phyloP scores from a whole-genome alignment of 2,329 filamentous ascomycete species.

The Colletotrichum kahawae region DNA sequence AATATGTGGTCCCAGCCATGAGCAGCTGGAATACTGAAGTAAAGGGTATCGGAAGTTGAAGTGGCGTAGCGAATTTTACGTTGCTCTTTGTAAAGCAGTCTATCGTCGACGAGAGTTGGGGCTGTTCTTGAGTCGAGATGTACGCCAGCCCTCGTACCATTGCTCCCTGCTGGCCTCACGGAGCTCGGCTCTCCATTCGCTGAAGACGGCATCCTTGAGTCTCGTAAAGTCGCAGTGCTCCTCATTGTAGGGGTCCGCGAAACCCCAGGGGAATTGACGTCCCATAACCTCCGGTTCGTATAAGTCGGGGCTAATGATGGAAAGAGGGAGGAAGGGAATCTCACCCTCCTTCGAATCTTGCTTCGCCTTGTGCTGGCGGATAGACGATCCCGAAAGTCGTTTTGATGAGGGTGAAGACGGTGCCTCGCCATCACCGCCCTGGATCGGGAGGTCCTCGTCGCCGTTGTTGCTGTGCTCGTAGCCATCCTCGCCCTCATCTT shows the following conservation, averaged over 20 bases:
- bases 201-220: slow-evolving; percentile 90
- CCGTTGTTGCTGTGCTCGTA: slow-evolving; percentile 31
- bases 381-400: slow-evolving; percentile 51
- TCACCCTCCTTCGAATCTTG: slow-evolving; percentile 56
- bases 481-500: slow-evolving; percentile 48
- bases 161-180: slow-evolving; percentile 88
- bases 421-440: slow-evolving; percentile 29
- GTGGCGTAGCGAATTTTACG: neutral
- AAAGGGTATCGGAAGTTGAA: slow-evolving; percentile 16
- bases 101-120: slow-evolving; percentile 41
- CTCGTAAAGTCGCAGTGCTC: slow-evolving; percentile 93
- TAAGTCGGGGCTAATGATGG: slow-evolving; percentile 90
- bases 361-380: slow-evolving; percentile 48
- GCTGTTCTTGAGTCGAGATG: slow-evolving; percentile 65
- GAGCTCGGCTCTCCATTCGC: slow-evolving; percentile 89
- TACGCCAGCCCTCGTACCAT: slow-evolving; percentile 97
- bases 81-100: neutral
- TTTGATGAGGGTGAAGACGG: slow-evolving; percentile 45
- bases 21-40: neutral
- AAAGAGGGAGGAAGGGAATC: slow-evolving; percentile 80
- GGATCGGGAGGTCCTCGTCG: slow-evolving; percentile 45
- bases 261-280: slow-evolving; percentile 94
- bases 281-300: slow-evolving; percentile 84
- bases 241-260: slow-evolving; percentile 89
- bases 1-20: neutral